Conservation (phyloP, 129 eudicot genomes). For the Pittosporum tobira region DNA sequence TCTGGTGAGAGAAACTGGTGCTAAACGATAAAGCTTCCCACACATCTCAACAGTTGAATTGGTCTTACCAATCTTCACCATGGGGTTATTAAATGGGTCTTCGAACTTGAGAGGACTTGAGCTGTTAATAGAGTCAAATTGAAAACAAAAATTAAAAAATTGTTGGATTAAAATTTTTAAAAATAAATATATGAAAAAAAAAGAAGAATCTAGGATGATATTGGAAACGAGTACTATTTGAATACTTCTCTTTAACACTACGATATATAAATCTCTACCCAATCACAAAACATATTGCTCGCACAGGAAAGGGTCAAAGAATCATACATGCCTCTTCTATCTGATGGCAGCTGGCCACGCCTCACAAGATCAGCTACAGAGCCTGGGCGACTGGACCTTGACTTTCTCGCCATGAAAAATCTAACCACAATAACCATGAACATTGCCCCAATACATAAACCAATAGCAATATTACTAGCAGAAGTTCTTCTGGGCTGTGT, state of each 20-base stretch:
- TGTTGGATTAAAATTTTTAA: no score
- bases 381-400: constrained; percentile 51
- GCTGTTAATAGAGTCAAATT: constrained; percentile 26
- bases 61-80: constrained; percentile 69
- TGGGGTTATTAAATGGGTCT: constrained; percentile 90
- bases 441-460: constrained; percentile 42
- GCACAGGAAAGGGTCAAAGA: constrained; percentile 21
- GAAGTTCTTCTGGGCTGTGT: constrained; percentile 41
- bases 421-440: constrained; percentile 50
- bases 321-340: constrained; percentile 99
- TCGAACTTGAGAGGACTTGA: constrained; percentile 76
- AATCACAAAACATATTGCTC: not conserved
- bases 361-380: constrained; percentile 98
- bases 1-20: constrained; percentile 82
- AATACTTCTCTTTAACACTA: not conserved
- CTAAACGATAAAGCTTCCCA: constrained; percentile 85
- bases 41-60: constrained; percentile 92
- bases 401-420: constrained; percentile 34
- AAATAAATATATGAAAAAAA: no score
- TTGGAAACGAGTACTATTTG: not conserved
- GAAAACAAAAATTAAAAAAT: not conserved
- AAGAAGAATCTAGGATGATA: not conserved
- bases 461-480: constrained; percentile 34
- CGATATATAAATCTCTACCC: not conserved
- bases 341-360: constrained; percentile 96